Percentiles rank a stretch among this genome's conserved stretches.
These are phyloP conservation scores for Aspergillus candidus DNA, from an alignment of 2,329 filamentous ascomycete genomes.

Conservation along the genomic window DNA sequence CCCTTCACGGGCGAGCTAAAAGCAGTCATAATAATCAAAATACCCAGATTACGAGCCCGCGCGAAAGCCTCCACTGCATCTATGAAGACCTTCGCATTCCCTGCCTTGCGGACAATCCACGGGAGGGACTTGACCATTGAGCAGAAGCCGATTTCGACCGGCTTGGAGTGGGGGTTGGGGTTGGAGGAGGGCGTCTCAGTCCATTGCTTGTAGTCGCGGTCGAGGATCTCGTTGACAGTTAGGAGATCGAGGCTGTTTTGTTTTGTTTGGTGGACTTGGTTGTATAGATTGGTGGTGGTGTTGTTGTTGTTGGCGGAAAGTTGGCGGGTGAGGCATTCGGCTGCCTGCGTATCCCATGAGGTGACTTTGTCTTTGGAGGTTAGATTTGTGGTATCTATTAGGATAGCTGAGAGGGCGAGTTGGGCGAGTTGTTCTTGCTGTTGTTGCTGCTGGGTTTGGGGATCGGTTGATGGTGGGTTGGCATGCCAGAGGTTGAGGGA, in stretches of 20 bases:
- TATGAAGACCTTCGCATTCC: constrained; percentile 30
- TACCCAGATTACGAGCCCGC: constrained; percentile 39
- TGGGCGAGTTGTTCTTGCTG: constrained; percentile 38
- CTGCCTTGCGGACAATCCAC: constrained; percentile 49
- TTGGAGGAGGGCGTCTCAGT: constrained; percentile 29
- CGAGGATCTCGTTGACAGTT: constrained; percentile 50
- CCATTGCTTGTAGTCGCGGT: constrained; percentile 62
- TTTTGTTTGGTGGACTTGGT: constrained; percentile 49
- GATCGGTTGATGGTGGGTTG: constrained; percentile 23
- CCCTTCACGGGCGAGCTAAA: constrained; percentile 36
- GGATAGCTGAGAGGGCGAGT: constrained; percentile 37
- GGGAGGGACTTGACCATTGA: constrained; percentile 52
- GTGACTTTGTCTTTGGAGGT: constrained; percentile 41
- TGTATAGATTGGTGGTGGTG: constrained; percentile 36
- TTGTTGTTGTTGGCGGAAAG: constrained; percentile 28
- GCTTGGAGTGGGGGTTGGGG: constrained; percentile 19
- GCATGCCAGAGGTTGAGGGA: constrained; percentile 42
- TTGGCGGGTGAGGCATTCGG: constrained; percentile 48
- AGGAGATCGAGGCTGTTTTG: constrained; percentile 49
- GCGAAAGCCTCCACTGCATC: constrained; percentile 43
- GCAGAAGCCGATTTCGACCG: constrained; percentile 50
- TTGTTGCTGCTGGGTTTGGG: constrained; percentile 15
- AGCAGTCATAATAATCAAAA: constrained; percentile 58
- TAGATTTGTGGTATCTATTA: constrained; percentile 42
- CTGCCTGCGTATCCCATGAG: constrained; percentile 44